A percentile compares a stretch with the other conserved stretches of the same genome.
phyloP scores from a whole-genome alignment of 1,139 yeast genomes.

The Yamadazyma oceani region DNA sequence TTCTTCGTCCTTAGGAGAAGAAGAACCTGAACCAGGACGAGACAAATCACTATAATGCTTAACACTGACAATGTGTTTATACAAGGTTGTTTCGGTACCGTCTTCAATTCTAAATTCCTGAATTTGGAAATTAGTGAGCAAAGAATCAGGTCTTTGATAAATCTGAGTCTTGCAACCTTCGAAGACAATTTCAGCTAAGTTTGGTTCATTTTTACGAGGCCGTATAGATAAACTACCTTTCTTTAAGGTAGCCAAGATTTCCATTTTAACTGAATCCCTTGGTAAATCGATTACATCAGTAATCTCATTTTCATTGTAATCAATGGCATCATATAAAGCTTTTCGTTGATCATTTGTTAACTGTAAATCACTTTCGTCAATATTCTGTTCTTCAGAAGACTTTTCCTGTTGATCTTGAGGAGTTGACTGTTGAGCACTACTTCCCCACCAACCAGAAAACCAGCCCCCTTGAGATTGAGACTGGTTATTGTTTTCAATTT shows the following conservation, averaged over 20 bases:
- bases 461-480: conserved; percentile 38
- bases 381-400: conserved; percentile 8
- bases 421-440: conserved; percentile 9
- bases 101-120: conserved; percentile 86
- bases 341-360: conserved; percentile 65
- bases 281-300: conserved; percentile 65
- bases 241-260: conserved; percentile 64
- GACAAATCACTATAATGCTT: conserved; percentile 41
- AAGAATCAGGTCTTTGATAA: conserved; percentile 78
- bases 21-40: conserved; percentile 6
- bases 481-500: conserved; percentile 4
- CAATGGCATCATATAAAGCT: conserved; percentile 92
- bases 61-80: conserved; percentile 86
- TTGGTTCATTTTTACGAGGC: conserved; percentile 33
- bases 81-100: conserved; percentile 71
- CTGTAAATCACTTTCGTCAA: conserved; percentile 24
- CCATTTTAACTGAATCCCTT: conserved; percentile 66
- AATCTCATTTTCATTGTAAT: conserved; percentile 70
- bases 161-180: conserved; percentile 80
- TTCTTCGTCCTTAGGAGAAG: conserved; percentile 9
- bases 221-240: conserved; percentile 76
- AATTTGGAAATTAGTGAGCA: conserved; percentile 67
- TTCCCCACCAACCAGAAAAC: conserved; percentile 64
- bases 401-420: conserved; percentile 11
- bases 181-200: conserved; percentile 75